Conservation (phyloP, 2,329 filamentous ascomycete species). For the Xylaria sp. region DNA sequence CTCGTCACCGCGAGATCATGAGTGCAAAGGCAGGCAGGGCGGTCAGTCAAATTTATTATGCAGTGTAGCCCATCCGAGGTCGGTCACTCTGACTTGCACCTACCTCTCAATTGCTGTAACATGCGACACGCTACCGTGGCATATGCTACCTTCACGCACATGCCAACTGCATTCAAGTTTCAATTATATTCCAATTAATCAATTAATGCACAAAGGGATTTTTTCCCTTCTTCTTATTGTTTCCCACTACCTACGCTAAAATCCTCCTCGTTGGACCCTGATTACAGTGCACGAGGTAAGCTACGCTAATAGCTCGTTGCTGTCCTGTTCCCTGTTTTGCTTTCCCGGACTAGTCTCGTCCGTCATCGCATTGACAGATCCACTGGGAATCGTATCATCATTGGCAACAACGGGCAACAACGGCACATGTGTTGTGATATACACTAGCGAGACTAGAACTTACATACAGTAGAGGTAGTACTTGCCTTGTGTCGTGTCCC, state of each 20-base stretch:
- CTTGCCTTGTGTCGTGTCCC: background rate
- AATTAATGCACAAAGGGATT: slow-evolving; percentile 22
- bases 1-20: slow-evolving; percentile 36
- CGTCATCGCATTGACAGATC: background rate
- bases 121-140: background rate
- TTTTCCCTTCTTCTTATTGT: background rate
- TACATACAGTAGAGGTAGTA: too few relatives aligned
- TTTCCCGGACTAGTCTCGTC: background rate
- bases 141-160: background rate
- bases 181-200: slow-evolving; percentile 10
- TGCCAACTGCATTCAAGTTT: background rate
- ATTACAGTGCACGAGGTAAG: background rate
- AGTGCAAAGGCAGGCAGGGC: background rate
- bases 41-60: background rate
- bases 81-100: background rate
- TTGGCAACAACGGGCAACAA: background rate
- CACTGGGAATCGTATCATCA: slow-evolving; percentile 1
- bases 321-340: slow-evolving; percentile 8
- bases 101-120: background rate
- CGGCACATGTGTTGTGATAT: background rate
- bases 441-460: background rate
- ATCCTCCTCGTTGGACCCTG: background rate
- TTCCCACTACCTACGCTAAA: background rate
- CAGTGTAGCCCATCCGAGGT: background rate
- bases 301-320: too few relatives aligned